These are phyloP conservation scores for Metrosideros polymorpha DNA, from an alignment of 441 rosid species.

Conservation along the genomic window DNA sequence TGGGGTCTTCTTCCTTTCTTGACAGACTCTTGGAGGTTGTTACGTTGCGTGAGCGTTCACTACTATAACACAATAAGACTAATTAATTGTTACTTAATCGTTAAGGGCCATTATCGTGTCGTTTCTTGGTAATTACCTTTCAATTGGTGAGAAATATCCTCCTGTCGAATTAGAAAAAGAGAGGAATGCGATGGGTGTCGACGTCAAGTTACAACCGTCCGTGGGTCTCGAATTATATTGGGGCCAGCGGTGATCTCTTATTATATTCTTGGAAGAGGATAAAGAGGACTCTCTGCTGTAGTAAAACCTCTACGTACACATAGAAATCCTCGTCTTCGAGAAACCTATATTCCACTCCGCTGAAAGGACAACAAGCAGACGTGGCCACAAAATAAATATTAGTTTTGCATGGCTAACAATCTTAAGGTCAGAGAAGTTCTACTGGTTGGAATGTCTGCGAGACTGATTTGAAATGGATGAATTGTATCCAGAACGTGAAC, in stretches of 20 bases:
- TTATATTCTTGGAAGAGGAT: not conserved
- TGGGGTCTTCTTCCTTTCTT: conserved; percentile 12
- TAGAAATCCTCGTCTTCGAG: not conserved
- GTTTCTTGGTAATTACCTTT: not conserved
- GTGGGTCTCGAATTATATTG: not conserved
- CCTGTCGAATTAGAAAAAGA: not conserved
- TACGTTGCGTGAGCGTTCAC: not conserved
- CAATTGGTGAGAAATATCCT: not conserved
- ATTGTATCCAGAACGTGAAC: not conserved
- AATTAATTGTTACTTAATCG: not conserved
- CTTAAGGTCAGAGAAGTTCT: not conserved
- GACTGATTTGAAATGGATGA: not conserved
- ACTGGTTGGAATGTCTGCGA: not conserved
- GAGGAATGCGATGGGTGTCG: not conserved
- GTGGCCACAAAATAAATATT: not conserved
- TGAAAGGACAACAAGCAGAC: not conserved
- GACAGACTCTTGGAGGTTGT: conserved; percentile 17
- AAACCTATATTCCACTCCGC: not conserved
- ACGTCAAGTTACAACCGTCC: not conserved
- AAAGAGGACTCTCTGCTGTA: not conserved
- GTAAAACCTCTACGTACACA: not conserved
- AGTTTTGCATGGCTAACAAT: not conserved
- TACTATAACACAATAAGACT: not conserved
- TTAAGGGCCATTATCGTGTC: not conserved
- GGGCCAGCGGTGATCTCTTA: not conserved